Percentiles rank a stretch among this genome's conserved stretches.
phyloP scores from a whole-genome alignment of 208 protist genomes.

The Phytomonas sp. region DNA sequence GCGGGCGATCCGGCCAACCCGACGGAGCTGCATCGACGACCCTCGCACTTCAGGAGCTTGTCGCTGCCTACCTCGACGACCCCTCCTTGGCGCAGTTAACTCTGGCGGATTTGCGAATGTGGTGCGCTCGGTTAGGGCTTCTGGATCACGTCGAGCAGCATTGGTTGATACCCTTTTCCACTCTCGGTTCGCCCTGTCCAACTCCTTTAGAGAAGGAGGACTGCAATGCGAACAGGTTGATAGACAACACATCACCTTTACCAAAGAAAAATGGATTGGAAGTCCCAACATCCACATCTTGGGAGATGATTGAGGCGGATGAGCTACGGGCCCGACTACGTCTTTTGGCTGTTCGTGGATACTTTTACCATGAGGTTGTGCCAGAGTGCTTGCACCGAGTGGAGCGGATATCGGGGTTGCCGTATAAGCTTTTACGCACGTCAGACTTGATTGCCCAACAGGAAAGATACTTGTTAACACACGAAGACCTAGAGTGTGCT shows the following conservation, averaged over 20 bases:
- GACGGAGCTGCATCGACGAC: neutral
- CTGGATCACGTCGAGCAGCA: neutral
- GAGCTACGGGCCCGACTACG: conserved; percentile 34
- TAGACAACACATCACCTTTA: conserved; percentile 1
- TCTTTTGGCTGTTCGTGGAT: conserved; percentile 27
- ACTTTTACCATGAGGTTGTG: conserved; percentile 43
- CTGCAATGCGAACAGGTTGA: neutral
- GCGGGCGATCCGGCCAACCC: neutral
- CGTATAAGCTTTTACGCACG: conserved; percentile 41
- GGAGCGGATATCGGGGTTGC: conserved; percentile 46
- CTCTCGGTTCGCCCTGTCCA: neutral
- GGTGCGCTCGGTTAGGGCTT: neutral
- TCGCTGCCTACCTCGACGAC: neutral
- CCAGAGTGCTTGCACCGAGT: conserved; percentile 63
- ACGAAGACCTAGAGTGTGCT: conserved; percentile 26
- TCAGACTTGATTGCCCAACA: conserved; percentile 21
- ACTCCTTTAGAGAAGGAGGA: neutral
- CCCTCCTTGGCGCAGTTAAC: neutral
- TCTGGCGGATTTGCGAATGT: neutral
- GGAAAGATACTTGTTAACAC: conserved; percentile 23
- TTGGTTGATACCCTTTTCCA: neutral
- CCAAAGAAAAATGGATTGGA: neutral
- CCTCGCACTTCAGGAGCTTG: neutral
- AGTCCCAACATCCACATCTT: neutral
- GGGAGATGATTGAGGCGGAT: conserved; percentile 22